Base-by-base conservation (phyloP, 345 rosid genomes). In the Conringia planisiliqua region DNA sequence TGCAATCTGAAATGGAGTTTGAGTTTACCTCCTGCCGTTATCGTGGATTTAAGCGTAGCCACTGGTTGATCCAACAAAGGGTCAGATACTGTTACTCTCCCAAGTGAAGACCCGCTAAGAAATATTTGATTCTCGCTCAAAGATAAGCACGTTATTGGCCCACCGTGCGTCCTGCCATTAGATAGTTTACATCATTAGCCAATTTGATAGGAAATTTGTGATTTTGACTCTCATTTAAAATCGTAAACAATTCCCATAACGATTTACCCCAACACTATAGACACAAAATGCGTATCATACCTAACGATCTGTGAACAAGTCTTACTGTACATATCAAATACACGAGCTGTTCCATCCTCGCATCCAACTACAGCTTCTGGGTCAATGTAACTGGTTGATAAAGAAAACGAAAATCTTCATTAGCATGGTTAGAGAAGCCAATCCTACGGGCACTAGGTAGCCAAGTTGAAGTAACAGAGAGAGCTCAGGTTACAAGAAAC, bases 331-430 rank as follows among this genome's bases (percentile, higher is more conserved):
- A 94, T 87, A 82, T 94, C 98, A 80, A 91, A 94, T 62, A 88
- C 87, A 68, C 95, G 89, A 62, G 86, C 85, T 68, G 90, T 86
- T 51, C 98, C 97, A 79, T 91, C 98, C 75, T 91, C 97, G 35
- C 98, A 94, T 70, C 98, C 97, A 79, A 91, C 85, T 57, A 90
- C 87, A 60, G 98, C 96, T 68, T 91, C 97, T 38, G 98, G 98
- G 72, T 94, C 97, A 66, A 79, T 42, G 85, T 91, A 94, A 61
- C 97, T 94, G 80, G 20, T 73, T 33, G 62, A 72, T n/a, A 17
- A 50, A 35, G 39, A 46, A 66, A 60, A 30, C 24, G 59, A 1
- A 58, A 22, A 29, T 0, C 17, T 6, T 22, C 55, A 46, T 77
- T 16, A 64, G 13, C 4, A 35, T 66, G 46, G 38, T 39, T 5